Base-by-base conservation (phyloP, 1,284 basidiomycete genomes). In the Cerrena zonata region DNA sequence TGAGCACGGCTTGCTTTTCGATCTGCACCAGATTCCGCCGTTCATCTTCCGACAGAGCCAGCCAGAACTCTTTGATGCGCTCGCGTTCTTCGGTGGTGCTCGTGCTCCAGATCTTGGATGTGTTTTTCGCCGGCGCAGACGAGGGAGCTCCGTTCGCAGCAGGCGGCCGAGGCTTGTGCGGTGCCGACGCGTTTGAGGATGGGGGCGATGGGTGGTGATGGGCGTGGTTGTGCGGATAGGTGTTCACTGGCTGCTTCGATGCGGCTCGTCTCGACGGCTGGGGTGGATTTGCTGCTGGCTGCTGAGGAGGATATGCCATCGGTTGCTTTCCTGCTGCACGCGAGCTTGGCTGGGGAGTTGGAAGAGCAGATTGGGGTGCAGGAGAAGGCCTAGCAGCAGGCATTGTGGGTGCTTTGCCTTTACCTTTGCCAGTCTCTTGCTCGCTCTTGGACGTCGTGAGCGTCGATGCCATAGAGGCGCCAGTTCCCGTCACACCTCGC, bases 41-140 rank as follows among this genome's bases (percentile, higher is more conserved):
- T 66, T 98, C 94, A 47, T 87, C 82, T 71, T 97, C 91, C 44
- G 81, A 81, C 10, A 99, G 78, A 4, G 80, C 85, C 23, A 97
- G 82, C 95, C 95, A 99, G 71, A 98, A 99, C 64, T 94, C 89
- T 67, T 94, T 94, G 71, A 99, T 98, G 58, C 91, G 84, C 67
- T 97, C 94, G 24, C 96, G 82, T 71, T 99, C 95, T 68, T 96
- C 91, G 10, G 80, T 82, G 41, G 89, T 87, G 65, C 83, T 91
- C 54, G 91, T 94, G 63, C 86, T 91, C 87, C 93, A 93, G 61
- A 93, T 88, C 79, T 89, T 86, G 69, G 71, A 80, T 61, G 68
- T 79, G 49, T 69, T 58, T 37, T 50, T 52, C 36, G 48, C 57
- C 15, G 30, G 30, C 30, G 15, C 7, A 34, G 30, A 15, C 7